Base-by-base conservation (phyloP, 2,329 filamentous ascomycete genomes). In the Fonsecaea pedrosoi region DNA sequence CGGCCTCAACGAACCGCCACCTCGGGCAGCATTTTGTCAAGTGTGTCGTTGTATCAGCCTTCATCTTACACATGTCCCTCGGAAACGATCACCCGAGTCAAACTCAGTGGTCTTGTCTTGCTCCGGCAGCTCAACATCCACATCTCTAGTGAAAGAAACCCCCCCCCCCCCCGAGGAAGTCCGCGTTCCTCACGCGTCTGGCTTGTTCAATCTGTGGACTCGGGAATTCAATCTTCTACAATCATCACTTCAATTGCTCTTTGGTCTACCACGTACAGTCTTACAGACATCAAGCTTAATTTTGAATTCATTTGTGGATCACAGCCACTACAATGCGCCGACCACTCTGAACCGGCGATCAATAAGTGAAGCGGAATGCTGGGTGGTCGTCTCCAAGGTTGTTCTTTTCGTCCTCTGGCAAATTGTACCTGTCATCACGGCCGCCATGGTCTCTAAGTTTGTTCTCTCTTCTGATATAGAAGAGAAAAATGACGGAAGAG, bases 351-450 rank as follows among this genome's bases (percentile, higher is more conserved):
- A 13, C 18, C 42, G 18, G 21, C 15, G 7, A 21, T 71, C 69
- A 77, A 59, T 77, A 72, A 45, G 69, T 75, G 64, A 77, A 78
- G 18, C 75, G 73, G 68, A 77, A 78, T 18, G 72, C 66, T 13
- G 76, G 78, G 65, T 77, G 69, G 48, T 75, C 70, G 68, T 79
- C 77, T 3, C 77, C 77, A 60, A 78, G 66, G 62, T 78, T 76
- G 21, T 70, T 69, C 38, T 75, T 64, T 54, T 75, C 72, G 12
- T 69, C 64, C n/a, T 71, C 64, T 38, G 72, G 68, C 50, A 74
- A 48, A 21, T 69, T 64, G 48, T 75, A 70, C 53, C 74, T 69
- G 58, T 75, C 55, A 62, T 75, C 72, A 9, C 71, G 65, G 25
- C 71, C 69, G 3, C 75, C 74, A 60, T 67, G 56, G 10, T 74